Percentiles rank a stretch among this genome's conserved stretches.
Evolutionary conservation across 495 filamentous ascomycete species (phyloP).

Genomic region (Xylaria venustula): DNA sequence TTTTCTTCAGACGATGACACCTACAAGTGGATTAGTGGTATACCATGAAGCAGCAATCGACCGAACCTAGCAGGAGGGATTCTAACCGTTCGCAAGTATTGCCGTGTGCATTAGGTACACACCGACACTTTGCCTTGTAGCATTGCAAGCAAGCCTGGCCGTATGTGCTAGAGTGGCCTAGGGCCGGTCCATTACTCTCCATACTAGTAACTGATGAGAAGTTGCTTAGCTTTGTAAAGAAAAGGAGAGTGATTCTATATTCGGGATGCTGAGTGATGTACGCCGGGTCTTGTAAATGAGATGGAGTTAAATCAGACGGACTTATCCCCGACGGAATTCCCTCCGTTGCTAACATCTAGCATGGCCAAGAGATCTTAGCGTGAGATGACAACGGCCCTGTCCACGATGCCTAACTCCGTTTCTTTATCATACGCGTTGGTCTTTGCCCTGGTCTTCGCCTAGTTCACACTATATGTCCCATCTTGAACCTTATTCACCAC

Average conservation of each 20-base stretch:
- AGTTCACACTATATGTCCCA: not conserved
- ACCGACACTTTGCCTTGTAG: constrained; percentile 46
- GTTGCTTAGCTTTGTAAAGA: not conserved
- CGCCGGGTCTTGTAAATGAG: not conserved
- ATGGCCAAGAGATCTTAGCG: not conserved
- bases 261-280: not conserved
- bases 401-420: too few relatives aligned
- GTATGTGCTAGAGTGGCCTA: constrained; percentile 21
- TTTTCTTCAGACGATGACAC: constrained; percentile 48
- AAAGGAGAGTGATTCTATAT: not conserved
- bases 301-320: not conserved
- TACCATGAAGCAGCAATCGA: not conserved
- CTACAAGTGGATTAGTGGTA: constrained; percentile 20
- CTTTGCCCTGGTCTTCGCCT: too few relatives aligned
- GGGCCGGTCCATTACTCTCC: not conserved
- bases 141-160: constrained; percentile 47
- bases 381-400: too few relatives aligned
- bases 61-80: not conserved
- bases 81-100: constrained; percentile 44
- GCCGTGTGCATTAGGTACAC: constrained; percentile 33
- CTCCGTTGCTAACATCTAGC: not conserved
- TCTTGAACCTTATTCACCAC: constrained; percentile 25
- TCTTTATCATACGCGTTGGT: too few relatives aligned
- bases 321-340: not conserved
- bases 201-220: not conserved